Evolutionary conservation across 2,329 filamentous ascomycete species (phyloP).

Genomic region (Zymoseptoria passerinii): DNA sequence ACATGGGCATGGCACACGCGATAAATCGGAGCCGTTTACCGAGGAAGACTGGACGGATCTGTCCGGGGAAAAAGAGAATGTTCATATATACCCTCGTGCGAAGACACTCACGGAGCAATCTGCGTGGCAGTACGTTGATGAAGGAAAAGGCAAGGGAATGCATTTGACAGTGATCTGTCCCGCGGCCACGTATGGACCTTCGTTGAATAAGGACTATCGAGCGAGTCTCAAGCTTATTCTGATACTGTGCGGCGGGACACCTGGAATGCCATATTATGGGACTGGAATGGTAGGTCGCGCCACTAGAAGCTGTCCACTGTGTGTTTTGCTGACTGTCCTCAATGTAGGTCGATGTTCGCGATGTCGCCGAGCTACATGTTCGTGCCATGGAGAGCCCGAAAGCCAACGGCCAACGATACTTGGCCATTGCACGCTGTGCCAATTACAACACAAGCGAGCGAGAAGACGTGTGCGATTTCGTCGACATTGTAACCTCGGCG

Average conservation of each 20-base stretch:
- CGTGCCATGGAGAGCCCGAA: conserved; percentile 4
- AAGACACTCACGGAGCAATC: conserved; percentile 15
- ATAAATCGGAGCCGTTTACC: conserved; percentile 9
- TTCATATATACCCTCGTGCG: conserved; percentile 13
- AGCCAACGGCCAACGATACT: conserved; percentile 10
- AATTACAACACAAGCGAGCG: neutral
- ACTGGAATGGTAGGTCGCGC: conserved; percentile 6
- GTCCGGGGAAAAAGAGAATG: conserved; percentile 10
- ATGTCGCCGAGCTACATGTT: conserved; percentile 9
- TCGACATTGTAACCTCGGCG: conserved; percentile 7
- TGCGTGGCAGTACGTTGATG: conserved; percentile 9
- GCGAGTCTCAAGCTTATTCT: conserved; percentile 12
- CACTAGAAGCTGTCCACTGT: neutral
- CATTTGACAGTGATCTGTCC: conserved; percentile 10
- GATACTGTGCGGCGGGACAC: conserved; percentile 9
- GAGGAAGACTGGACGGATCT: conserved; percentile 16
- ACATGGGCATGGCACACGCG: conserved; percentile 10
- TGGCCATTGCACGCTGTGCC: conserved; percentile 7
- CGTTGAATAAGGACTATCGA: conserved; percentile 8
- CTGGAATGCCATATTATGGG: conserved; percentile 10
- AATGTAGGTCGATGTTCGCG: conserved; percentile 6
- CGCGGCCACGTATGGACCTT: conserved; percentile 11
- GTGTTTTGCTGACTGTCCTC: neutral
- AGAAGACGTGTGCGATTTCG: conserved; percentile 10
- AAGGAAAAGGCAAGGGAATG: conserved; percentile 1